phyloP scores from a whole-genome alignment of 2,329 filamentous ascomycete genomes.

The Phoma sp. region DNA sequence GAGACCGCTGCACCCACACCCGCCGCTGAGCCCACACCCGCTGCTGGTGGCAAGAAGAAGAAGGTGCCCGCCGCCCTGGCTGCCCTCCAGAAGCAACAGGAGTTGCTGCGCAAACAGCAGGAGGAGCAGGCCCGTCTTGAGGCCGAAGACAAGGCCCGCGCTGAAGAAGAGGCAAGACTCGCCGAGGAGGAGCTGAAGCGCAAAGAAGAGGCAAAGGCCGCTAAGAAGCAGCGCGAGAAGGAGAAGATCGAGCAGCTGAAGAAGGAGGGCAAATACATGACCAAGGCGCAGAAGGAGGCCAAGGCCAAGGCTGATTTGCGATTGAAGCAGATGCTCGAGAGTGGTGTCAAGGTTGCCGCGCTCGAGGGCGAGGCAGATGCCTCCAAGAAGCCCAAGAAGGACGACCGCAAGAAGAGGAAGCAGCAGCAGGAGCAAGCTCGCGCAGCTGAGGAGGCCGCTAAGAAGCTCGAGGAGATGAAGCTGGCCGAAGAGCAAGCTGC shows the following conservation, averaged over 20 bases:
- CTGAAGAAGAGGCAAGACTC: slow-evolving; percentile 69
- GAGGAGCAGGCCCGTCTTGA: slow-evolving; percentile 66
- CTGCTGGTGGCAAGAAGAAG: slow-evolving; percentile 76
- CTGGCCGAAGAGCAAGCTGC: slow-evolving; percentile 71
- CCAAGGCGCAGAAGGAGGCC: slow-evolving; percentile 83
- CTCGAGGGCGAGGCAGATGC: slow-evolving; percentile 70
- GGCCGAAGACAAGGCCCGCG: slow-evolving; percentile 68
- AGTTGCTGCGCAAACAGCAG: slow-evolving; percentile 69
- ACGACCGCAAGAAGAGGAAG: slow-evolving; percentile 78
- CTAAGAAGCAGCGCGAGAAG: slow-evolving; percentile 86
- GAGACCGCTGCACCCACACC: slow-evolving; percentile 37
- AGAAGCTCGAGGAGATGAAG: slow-evolving; percentile 61
- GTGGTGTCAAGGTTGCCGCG: slow-evolving; percentile 66
- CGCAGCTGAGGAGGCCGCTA: slow-evolving; percentile 61
- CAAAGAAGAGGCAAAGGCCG: slow-evolving; percentile 73
- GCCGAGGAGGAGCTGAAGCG: slow-evolving; percentile 72
- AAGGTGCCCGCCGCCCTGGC: slow-evolving; percentile 80
- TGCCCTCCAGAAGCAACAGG: slow-evolving; percentile 81
- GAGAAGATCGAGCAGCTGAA: slow-evolving; percentile 86
- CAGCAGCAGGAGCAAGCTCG: slow-evolving; percentile 62
- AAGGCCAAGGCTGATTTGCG: slow-evolving; percentile 80
- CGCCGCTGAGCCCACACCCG: slow-evolving; percentile 41
- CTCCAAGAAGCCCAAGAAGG: slow-evolving; percentile 79
- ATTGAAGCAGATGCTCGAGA: slow-evolving; percentile 82
- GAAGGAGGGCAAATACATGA: slow-evolving; percentile 85